Conservation (phyloP, 805 yeast genomes). For the Nakazawaea ishiwadae region DNA sequence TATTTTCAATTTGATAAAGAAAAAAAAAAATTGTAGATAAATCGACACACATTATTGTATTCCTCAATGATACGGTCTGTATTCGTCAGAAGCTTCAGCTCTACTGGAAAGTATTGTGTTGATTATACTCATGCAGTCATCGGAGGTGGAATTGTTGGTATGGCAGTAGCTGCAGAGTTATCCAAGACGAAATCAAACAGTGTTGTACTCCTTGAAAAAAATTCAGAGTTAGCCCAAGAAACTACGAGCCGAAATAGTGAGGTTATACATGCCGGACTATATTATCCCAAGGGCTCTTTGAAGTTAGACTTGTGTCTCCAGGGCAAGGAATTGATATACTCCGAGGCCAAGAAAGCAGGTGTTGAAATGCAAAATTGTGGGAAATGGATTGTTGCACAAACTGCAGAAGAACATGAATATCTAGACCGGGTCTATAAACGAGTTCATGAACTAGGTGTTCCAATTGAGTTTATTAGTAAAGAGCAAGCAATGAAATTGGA, state of each 20-base stretch:
- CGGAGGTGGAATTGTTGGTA: constrained; percentile 85
- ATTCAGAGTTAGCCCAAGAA: constrained; percentile 64
- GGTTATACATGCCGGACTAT: constrained; percentile 88
- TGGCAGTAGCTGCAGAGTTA: constrained; percentile 74
- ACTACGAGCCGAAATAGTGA: constrained; percentile 90
- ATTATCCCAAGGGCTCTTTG: constrained; percentile 66
- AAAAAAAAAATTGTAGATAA: no score
- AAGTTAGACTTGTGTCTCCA: constrained; percentile 67
- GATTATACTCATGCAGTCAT: constrained; percentile 70
- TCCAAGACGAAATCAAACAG: constrained; percentile 37
- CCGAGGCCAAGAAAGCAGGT: constrained; percentile 36
- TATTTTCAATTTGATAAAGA: no score
- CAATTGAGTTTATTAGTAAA: constrained; percentile 50
- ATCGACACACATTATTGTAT: no score
- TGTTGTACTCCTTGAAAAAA: constrained; percentile 68
- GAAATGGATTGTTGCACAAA: constrained; percentile 85
- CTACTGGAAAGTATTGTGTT: not conserved
- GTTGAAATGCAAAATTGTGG: constrained; percentile 67
- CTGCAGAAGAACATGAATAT: constrained; percentile 54
- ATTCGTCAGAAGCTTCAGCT: constrained; percentile 1
- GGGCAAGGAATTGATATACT: constrained; percentile 70
- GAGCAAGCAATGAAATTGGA: constrained; percentile 44
- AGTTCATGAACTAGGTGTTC: constrained; percentile 43
- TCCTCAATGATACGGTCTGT: no score
- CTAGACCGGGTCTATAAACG: constrained; percentile 48